These are phyloP conservation scores for Cladosporium velox DNA, from an alignment of 2,329 filamentous ascomycete genomes.

Conservation along the genomic window DNA sequence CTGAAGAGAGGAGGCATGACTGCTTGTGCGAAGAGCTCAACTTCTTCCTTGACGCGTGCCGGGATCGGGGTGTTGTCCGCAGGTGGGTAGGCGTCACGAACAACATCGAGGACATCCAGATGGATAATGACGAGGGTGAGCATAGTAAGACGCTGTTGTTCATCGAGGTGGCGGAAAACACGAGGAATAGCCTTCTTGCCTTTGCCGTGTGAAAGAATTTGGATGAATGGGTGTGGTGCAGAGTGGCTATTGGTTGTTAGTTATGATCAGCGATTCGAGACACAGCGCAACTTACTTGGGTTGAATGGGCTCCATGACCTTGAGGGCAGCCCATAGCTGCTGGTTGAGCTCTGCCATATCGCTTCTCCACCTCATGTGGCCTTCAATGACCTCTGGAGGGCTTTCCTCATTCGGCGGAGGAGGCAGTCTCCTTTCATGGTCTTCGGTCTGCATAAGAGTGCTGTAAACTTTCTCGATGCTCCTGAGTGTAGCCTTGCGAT, in stretches of 20 bases:
- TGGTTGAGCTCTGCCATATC: conserved; percentile 71
- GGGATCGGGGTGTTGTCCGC: conserved; percentile 74
- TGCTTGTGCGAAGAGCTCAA: conserved; percentile 83
- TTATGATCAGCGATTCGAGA: not conserved
- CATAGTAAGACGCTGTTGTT: conserved; percentile 91
- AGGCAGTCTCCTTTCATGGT: conserved; percentile 81
- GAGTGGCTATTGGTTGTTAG: conserved; percentile 60
- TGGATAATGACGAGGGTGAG: conserved; percentile 95
- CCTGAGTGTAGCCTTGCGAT: conserved; percentile 78
- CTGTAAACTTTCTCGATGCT: conserved; percentile 89
- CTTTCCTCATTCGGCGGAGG: conserved; percentile 64
- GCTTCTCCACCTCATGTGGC: conserved; percentile 78
- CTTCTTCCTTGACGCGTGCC: conserved; percentile 78
- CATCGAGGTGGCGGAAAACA: conserved; percentile 88
- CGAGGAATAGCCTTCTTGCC: conserved; percentile 95
- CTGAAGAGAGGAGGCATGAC: conserved; percentile 89
- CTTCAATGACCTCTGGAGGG: conserved; percentile 69
- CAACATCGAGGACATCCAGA: conserved; percentile 87
- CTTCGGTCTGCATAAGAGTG: conserved; percentile 89
- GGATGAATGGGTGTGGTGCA: conserved; percentile 85
- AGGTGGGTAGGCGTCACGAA: conserved; percentile 72
- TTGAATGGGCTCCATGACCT: conserved; percentile 88
- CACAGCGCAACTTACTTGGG: conserved; percentile 44
- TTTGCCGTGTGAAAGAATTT: conserved; percentile 90
- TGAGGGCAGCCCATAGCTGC: conserved; percentile 81